These are phyloP conservation scores for Cladosporium sphaerospermum DNA, from an alignment of 2,329 filamentous ascomycete species.

Conservation along the genomic window DNA sequence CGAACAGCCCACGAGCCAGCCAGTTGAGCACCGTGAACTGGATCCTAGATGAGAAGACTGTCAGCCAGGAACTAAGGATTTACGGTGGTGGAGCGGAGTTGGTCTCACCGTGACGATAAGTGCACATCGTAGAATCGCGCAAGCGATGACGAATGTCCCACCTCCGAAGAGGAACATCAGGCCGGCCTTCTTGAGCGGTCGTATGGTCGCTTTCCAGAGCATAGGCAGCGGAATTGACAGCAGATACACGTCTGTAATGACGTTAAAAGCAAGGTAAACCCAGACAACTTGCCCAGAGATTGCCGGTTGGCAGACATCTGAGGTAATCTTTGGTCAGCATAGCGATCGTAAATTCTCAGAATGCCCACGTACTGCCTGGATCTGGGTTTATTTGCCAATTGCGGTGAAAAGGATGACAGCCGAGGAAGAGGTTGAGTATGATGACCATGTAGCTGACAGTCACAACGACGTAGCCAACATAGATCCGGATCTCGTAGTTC, in stretches of 20 bases:
- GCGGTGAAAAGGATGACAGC: slow-evolving; percentile 1
- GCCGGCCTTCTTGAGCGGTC: slow-evolving; percentile 1
- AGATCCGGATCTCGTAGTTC: slow-evolving; percentile 9
- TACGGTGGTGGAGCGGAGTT: neutral
- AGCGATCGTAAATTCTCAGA: no score
- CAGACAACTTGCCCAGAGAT: slow-evolving; percentile 6
- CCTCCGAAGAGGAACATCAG: slow-evolving; percentile 9
- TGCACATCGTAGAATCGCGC: slow-evolving; percentile 1
- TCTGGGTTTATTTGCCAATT: slow-evolving; percentile 7
- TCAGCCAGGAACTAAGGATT: neutral
- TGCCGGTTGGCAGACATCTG: slow-evolving; percentile 7
- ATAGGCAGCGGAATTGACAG: slow-evolving; percentile 6
- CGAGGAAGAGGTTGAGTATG: slow-evolving; percentile 1
- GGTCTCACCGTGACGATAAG: slow-evolving; percentile 5
- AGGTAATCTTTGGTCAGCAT: neutral
- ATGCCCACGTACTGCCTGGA: slow-evolving; percentile 1
- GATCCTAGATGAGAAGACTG: neutral
- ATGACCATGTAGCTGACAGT: slow-evolving; percentile 2
- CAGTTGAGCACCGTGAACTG: slow-evolving; percentile 3
- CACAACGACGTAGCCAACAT: slow-evolving; percentile 3
- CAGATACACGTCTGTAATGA: slow-evolving; percentile 3
- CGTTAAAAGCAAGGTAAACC: slow-evolving; percentile 5
- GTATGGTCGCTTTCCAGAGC: slow-evolving; percentile 1
- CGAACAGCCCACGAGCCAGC: slow-evolving; percentile 8
- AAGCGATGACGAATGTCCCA: slow-evolving; percentile 5